Conservation (phyloP, 352 stramenopile genomes). For the Phytophthora pisi region DNA sequence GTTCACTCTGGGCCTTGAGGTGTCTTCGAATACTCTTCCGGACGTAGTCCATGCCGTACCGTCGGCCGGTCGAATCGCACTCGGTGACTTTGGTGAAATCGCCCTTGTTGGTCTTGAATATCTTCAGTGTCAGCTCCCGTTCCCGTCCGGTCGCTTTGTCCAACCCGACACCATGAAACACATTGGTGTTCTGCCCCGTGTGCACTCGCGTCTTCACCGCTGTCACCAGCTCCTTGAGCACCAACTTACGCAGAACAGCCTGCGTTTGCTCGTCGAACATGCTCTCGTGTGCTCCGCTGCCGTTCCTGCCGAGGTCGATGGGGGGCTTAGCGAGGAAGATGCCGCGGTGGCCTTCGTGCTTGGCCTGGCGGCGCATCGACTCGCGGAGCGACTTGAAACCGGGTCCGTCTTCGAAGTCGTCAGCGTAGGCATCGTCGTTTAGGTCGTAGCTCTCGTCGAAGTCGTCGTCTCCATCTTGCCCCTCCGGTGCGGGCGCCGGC, state of each 20-base stretch:
- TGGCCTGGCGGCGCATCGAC: constrained; percentile 40
- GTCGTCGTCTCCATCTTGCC: constrained; percentile 10
- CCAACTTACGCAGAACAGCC: constrained; percentile 53
- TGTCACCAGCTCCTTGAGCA: constrained; percentile 44
- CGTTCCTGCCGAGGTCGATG: constrained; percentile 36
- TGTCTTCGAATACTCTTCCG: constrained; percentile 65
- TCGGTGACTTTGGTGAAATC: constrained; percentile 56
- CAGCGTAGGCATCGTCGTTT: constrained; percentile 23
- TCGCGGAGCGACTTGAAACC: constrained; percentile 40
- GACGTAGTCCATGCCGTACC: constrained; percentile 61
- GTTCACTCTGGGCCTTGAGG: constrained; percentile 58
- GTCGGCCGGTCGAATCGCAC: constrained; percentile 54
- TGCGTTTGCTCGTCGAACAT: constrained; percentile 62
- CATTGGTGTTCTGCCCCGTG: constrained; percentile 48
- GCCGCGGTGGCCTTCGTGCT: constrained; percentile 28
- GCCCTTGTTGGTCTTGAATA: constrained; percentile 69
- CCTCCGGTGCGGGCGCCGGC: background rate
- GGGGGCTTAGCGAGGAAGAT: constrained; percentile 9
- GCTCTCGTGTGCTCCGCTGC: constrained; percentile 43
- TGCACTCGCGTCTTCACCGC: constrained; percentile 52
- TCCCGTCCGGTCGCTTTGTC: constrained; percentile 29
- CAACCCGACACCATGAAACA: constrained; percentile 55
- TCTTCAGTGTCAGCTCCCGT: constrained; percentile 54
- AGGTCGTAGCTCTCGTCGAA: constrained; percentile 32
- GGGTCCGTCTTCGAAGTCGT: constrained; percentile 19